Evolutionary conservation across 306 rosid species (phyloP), one percentile per base, ranked within the genome.

Genomic region (Castanea mollissima): DNA sequence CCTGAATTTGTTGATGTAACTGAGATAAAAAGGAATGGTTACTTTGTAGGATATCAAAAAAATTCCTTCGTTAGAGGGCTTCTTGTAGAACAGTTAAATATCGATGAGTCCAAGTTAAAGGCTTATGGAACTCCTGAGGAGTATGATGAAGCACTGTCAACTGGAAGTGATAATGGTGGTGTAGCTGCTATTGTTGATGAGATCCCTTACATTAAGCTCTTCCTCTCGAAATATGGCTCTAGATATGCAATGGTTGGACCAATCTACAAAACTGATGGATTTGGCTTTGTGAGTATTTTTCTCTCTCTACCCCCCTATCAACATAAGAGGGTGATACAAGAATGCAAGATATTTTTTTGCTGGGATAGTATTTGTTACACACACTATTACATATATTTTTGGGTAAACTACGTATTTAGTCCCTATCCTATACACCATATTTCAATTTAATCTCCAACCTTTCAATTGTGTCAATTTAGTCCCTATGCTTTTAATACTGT

Each of bases 121-220:
- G 0, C 21, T 49, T 78, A 83, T 29, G 0, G 41, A 1, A 2
- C 20, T 29, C 27, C 25, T 1, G 18, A 73, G 20, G 74, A 73
- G 4, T 77, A 27, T 51, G 78, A 76, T 76, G 35, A 76, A 29
- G 76, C 80, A 12, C 1, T 84, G 10, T 55, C 64, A 7, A 55
- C 34, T 14, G 82, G 84, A 68, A 84, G 76, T 62, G 1, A 68
- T 51, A 76, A 80, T 25, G 87, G 87, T 1, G 80, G 82, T 2
- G 77, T 84, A 44, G 73, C 62, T 68, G 82, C 84, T 8, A 51
- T 81, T 31, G 76, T 84, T 34, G 82, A 80, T 3, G 79, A 84
- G 65, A 57, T 80, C 27, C 79, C 87, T 2, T 84, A 71, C 31
- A 2, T 57, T 0, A 75, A 69, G 35, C 10, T 73, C 32, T 32